Evolutionary conservation across 75 land plant genomes (phyloP).

Genomic region (Picea sitchensis): DNA sequence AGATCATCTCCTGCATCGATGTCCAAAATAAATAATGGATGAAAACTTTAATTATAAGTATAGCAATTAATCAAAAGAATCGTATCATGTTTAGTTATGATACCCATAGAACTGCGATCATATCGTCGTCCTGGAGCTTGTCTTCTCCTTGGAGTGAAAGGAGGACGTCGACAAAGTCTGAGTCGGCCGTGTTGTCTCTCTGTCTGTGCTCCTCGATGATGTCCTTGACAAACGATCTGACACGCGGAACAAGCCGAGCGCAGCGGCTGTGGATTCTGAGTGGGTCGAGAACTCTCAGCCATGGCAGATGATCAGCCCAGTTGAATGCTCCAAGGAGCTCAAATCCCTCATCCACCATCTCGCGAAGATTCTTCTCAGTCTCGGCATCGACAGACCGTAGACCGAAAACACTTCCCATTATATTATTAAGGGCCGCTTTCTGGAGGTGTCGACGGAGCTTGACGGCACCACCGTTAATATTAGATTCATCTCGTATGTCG

Average conservation of each 20-base stretch:
- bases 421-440: conserved; percentile 62
- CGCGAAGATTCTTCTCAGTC: conserved; percentile 25
- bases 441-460: conserved; percentile 40
- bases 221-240: conserved; percentile 31
- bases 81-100: not conserved
- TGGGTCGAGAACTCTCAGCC: conserved; percentile 31
- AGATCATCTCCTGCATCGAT: conserved; percentile 81
- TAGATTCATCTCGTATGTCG: conserved; percentile 19
- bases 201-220: conserved; percentile 46
- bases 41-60: not conserved
- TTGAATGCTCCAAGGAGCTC: conserved; percentile 60
- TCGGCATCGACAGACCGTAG: conserved; percentile 13
- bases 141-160: conserved; percentile 45
- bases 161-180: conserved; percentile 42
- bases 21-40: not conserved
- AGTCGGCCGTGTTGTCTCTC: not conserved
- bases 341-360: conserved; percentile 71
- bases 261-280: conserved; percentile 50
- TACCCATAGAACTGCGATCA: conserved; percentile 47
- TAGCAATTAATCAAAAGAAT: not conserved
- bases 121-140: conserved; percentile 36
- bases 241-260: conserved; percentile 35
- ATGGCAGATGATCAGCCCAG: conserved; percentile 60
- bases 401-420: conserved; percentile 75
- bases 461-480: conserved; percentile 12